Conservation (phyloP, 2,329 filamentous ascomycete species). For the Coniosporium tulheliwenetii region DNA sequence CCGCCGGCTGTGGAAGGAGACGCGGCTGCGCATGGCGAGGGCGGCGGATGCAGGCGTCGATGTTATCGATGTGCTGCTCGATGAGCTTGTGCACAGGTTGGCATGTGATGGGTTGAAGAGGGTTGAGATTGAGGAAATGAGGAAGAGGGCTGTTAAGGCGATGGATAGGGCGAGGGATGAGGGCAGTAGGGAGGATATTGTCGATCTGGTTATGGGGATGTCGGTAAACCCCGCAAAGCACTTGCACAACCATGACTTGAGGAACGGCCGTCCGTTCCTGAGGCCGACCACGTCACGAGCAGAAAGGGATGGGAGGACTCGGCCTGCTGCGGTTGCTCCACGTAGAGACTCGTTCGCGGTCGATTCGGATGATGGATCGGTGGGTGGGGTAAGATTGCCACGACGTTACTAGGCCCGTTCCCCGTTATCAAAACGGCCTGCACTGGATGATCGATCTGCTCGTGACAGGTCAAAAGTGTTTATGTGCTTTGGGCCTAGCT, state of each 20-base stretch:
- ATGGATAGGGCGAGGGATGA: constrained; percentile 9
- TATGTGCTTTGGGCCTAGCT: not conserved
- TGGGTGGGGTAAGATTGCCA: not conserved
- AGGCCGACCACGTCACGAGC: not conserved
- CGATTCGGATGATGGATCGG: not conserved
- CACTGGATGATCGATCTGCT: not conserved
- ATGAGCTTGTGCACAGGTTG: constrained; percentile 9
- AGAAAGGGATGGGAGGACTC: not conserved
- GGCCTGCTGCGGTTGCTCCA: not conserved
- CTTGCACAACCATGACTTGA: not conserved
- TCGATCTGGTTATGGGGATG: constrained; percentile 14
- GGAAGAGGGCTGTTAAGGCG: constrained; percentile 5
- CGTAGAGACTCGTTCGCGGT: not conserved
- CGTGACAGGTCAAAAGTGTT: not conserved
- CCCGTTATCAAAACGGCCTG: not conserved
- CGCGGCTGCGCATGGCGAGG: constrained; percentile 12
- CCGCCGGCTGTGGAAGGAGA: constrained; percentile 4
- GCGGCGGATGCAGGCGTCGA: constrained; percentile 10
- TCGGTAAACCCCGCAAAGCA: not conserved
- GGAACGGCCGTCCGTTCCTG: not conserved
- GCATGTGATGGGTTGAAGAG: constrained; percentile 9
- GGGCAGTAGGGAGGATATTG: constrained; percentile 11
- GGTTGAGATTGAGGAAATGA: constrained; percentile 8
- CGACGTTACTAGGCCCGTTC: no score
- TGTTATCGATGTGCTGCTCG: constrained; percentile 12